Evolutionary conservation across 768 basidiomycete genomes (phyloP).

Genomic region (Lepiota subincarnata): DNA sequence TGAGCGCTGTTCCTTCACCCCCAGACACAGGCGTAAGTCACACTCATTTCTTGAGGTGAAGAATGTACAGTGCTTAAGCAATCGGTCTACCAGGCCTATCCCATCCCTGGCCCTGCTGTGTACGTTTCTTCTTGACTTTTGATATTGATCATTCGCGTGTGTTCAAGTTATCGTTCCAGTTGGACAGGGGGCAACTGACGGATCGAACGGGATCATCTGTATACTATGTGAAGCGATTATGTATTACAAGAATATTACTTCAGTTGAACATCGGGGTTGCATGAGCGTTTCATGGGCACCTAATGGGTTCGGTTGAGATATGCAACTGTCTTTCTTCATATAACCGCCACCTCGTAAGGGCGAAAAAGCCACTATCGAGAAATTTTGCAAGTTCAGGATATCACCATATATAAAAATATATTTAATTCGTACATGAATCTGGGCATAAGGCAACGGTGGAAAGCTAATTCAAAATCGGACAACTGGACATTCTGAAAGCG

Average conservation of each 20-base stretch:
- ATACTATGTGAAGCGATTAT: neutral
- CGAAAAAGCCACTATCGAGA: too few relatives aligned
- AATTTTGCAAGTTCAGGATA: too few relatives aligned
- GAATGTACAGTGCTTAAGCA: neutral
- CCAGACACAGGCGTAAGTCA: conserved; percentile 11
- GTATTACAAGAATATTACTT: neutral
- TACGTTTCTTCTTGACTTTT: conserved; percentile 18
- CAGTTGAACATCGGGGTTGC: too few relatives aligned
- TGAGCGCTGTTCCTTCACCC: neutral
- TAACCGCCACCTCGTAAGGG: too few relatives aligned
- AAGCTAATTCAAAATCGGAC: too few relatives aligned
- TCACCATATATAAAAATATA: too few relatives aligned
- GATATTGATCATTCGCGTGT: neutral
- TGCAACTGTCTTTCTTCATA: too few relatives aligned
- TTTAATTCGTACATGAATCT: too few relatives aligned
- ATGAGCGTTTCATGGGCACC: too few relatives aligned
- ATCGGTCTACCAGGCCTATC: conserved; percentile 24
- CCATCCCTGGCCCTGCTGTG: conserved; percentile 39
- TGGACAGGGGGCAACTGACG: conserved; percentile 16
- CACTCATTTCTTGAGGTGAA: neutral
- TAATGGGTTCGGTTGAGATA: too few relatives aligned
- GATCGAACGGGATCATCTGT: neutral
- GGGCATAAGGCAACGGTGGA: too few relatives aligned
- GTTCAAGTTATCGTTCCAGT: neutral
- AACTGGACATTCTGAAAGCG: too few relatives aligned